Percentiles rank a stretch among this genome's conserved stretches.
These are phyloP conservation scores for Metschnikowia orientalis DNA, from an alignment of 805 yeast species.

Conservation along the genomic window DNA sequence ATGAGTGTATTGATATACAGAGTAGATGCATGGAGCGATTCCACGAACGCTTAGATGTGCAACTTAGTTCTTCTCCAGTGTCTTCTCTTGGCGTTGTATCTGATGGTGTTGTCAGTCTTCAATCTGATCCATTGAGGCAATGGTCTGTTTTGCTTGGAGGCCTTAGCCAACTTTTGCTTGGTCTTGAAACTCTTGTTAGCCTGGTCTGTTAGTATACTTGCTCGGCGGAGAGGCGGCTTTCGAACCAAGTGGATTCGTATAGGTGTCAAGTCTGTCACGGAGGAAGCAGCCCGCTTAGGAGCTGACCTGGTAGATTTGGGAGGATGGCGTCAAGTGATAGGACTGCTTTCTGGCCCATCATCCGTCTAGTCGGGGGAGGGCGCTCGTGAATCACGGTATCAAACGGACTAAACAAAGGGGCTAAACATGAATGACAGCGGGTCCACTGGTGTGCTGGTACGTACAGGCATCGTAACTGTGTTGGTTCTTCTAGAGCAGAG, in stretches of 20 bases:
- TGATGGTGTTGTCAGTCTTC: constrained; percentile 95
- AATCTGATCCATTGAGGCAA: constrained; percentile 99
- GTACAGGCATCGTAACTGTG: constrained; percentile 39
- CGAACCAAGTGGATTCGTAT: too few species aligned
- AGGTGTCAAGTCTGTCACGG: background rate
- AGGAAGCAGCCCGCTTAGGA: background rate
- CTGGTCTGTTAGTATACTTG: constrained; percentile 45
- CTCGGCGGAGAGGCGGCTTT: too few species aligned
- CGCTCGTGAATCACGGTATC: too few species aligned
- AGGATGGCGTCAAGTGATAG: too few species aligned
- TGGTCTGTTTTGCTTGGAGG: constrained; percentile 98
- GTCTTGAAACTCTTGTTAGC: constrained; percentile 94
- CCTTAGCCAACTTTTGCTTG: constrained; percentile 99
- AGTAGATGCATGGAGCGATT: constrained; percentile 10
- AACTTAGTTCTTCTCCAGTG: constrained; percentile 99
- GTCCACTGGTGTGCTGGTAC: constrained; percentile 24
- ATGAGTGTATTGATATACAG: constrained; percentile 19
- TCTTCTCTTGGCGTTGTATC: constrained; percentile 99
- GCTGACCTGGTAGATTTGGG: too few species aligned
- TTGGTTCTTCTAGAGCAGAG: constrained; percentile 7
- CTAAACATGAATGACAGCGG: too few species aligned
- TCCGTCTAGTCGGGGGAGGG: too few species aligned
- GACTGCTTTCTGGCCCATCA: too few species aligned
- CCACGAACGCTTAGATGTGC: constrained; percentile 61
- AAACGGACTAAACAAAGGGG: too few species aligned